These are phyloP conservation scores for Escallonia rubra DNA, from an alignment of 129 eudicot species.

Conservation along the genomic window DNA sequence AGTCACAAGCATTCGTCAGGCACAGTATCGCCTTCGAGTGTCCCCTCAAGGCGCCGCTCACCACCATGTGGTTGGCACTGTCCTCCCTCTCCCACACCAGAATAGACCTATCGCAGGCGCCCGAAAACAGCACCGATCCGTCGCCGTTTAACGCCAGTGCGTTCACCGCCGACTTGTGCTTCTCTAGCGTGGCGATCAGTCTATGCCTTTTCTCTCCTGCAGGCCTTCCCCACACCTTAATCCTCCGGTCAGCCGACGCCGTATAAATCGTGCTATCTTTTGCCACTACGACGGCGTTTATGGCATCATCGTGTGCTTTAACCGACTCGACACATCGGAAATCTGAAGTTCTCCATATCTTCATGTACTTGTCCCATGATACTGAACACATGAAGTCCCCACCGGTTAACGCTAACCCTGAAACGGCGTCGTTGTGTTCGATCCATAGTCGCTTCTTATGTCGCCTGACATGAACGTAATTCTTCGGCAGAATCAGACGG, in stretches of 20 bases:
- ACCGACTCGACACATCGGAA: conserved; percentile 21
- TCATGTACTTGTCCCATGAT: conserved; percentile 44
- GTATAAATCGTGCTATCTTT: conserved; percentile 21
- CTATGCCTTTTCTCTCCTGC: neutral
- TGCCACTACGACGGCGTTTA: conserved; percentile 29
- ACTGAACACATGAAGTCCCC: conserved; percentile 29
- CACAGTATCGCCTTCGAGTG: conserved; percentile 32
- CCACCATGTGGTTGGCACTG: conserved; percentile 3
- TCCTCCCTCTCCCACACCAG: conserved; percentile 31
- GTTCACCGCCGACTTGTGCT: conserved; percentile 26
- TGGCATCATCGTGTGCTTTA: conserved; percentile 34
- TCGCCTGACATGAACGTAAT: conserved; percentile 37
- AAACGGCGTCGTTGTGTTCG: conserved; percentile 41
- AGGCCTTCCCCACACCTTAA: conserved; percentile 26
- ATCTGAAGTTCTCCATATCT: conserved; percentile 26
- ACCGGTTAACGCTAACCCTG: conserved; percentile 24
- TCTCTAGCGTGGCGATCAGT: conserved; percentile 8
- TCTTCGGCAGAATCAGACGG: conserved; percentile 14
- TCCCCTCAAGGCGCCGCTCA: conserved; percentile 17
- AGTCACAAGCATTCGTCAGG: conserved; percentile 14
- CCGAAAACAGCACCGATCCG: conserved; percentile 32
- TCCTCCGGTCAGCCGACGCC: conserved; percentile 41
- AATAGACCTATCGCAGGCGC: conserved; percentile 24
- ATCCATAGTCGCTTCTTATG: conserved; percentile 38
- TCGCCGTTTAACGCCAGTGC: conserved; percentile 27